These are phyloP conservation scores for Tolypocladium guangdongense DNA, from an alignment of 2,329 filamentous ascomycete species.

Conservation along the genomic window DNA sequence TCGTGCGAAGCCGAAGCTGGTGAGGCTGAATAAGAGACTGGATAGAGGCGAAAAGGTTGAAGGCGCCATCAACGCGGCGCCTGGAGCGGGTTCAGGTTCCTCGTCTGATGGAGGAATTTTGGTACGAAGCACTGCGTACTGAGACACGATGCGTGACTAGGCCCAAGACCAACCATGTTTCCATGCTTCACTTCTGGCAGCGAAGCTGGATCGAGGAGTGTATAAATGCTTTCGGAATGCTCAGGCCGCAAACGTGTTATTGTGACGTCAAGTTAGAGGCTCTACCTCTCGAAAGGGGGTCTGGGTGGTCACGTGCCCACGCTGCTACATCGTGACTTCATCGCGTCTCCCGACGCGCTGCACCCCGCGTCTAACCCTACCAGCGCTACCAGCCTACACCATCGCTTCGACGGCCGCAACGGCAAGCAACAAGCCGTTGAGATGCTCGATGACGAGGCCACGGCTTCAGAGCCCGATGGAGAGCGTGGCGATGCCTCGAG, in stretches of 20 bases:
- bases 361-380: neutral
- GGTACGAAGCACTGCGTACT: too few relatives aligned
- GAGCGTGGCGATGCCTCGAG: slow-evolving; percentile 1
- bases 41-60: slow-evolving; percentile 50
- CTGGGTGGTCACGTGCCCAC: neutral
- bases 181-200: neutral
- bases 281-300: neutral
- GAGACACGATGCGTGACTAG: neutral
- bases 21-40: slow-evolving; percentile 57
- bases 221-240: neutral
- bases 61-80: slow-evolving; percentile 36
- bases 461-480: slow-evolving; percentile 10
- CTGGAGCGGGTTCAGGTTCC: slow-evolving; percentile 55
- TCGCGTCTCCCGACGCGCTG: neutral
- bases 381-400: neutral
- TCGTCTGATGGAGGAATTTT: slow-evolving; percentile 28
- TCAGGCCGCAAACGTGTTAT: neutral
- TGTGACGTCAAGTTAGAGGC: neutral
- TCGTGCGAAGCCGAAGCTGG: slow-evolving; percentile 48
- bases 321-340: neutral
- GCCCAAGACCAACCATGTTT: neutral
- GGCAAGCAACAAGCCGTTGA: slow-evolving; percentile 10
- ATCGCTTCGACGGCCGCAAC: neutral
- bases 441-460: slow-evolving; percentile 13
- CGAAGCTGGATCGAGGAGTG: neutral